These are phyloP conservation scores for Apiospora hydei DNA, from an alignment of 2,329 filamentous ascomycete species.

Conservation along the genomic window DNA sequence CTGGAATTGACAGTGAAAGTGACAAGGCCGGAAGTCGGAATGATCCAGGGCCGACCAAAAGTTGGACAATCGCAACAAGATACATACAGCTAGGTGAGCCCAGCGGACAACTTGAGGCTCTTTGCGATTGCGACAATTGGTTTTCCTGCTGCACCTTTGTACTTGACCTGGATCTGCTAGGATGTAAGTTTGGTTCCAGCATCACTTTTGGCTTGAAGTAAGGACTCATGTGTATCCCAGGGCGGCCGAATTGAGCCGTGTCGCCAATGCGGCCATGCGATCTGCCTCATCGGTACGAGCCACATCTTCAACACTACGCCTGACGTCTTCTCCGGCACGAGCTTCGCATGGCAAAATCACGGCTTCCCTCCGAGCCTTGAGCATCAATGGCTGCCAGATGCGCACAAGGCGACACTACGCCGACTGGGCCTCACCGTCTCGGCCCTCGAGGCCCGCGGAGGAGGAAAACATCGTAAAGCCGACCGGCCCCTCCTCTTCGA, in stretches of 20 bases:
- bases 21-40: constrained; percentile 21
- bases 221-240: constrained; percentile 18
- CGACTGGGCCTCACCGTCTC: constrained; percentile 27
- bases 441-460: background rate
- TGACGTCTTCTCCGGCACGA: background rate
- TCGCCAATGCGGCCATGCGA: constrained; percentile 29
- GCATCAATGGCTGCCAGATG: constrained; percentile 2
- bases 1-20: too few species aligned
- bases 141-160: background rate
- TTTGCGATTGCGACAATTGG: background rate
- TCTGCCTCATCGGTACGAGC: constrained; percentile 21
- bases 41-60: constrained; percentile 13
- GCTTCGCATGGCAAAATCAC: background rate
- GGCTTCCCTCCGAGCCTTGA: background rate
- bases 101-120: background rate
- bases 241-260: constrained; percentile 27
- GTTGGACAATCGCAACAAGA: constrained; percentile 6
- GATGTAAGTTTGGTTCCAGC: constrained; percentile 25
- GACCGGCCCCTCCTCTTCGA: constrained; percentile 1
- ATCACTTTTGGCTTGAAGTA: background rate
- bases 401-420: constrained; percentile 29
- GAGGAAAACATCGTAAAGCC: constrained; percentile 26
- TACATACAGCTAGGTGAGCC: background rate
- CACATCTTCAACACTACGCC: background rate
- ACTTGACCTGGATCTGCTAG: background rate